Percentiles rank a stretch among this genome's conserved stretches.
These are phyloP conservation scores for Guadua angustifolia DNA, from an alignment of 176 grass and related monocot genomes.

Conservation along the genomic window DNA sequence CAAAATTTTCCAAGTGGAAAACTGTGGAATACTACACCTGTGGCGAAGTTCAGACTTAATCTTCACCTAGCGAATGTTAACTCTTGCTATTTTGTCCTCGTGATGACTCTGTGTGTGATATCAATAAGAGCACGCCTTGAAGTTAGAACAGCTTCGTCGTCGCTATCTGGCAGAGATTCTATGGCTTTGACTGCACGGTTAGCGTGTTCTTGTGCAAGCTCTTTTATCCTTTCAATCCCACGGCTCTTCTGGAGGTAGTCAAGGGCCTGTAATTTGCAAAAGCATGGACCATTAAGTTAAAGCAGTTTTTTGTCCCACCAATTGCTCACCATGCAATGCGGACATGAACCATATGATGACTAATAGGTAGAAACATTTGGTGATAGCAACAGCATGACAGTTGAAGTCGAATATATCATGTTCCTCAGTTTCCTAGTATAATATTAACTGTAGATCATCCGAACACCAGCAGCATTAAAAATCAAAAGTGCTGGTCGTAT, in stretches of 20 bases:
- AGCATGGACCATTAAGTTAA: slow-evolving; percentile 20
- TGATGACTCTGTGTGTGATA: slow-evolving; percentile 77
- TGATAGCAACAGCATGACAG: not conserved
- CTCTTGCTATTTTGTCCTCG: slow-evolving; percentile 65
- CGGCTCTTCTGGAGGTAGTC: slow-evolving; percentile 74
- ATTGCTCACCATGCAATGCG: slow-evolving; percentile 15
- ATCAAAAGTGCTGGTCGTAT: no score
- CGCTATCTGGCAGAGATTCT: slow-evolving; percentile 73
- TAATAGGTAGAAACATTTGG: not conserved
- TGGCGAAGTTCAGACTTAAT: slow-evolving; percentile 23
- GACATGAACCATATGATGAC: not conserved
- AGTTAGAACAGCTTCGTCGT: slow-evolving; percentile 74
- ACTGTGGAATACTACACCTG: slow-evolving; percentile 28
- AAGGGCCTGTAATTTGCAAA: slow-evolving; percentile 57
- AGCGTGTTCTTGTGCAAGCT: slow-evolving; percentile 66
- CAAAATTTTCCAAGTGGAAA: slow-evolving; percentile 56
- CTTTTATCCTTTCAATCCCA: slow-evolving; percentile 73
- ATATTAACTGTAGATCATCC: not conserved
- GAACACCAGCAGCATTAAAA: no score
- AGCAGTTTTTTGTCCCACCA: not conserved
- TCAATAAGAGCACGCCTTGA: slow-evolving; percentile 78
- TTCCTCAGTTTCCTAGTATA: not conserved
- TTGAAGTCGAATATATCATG: not conserved
- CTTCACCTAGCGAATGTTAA: slow-evolving; percentile 18
- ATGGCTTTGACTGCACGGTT: slow-evolving; percentile 71